Evolutionary conservation across 805 yeast genomes (phyloP).

Genomic region (Candida taoyuanica): DNA sequence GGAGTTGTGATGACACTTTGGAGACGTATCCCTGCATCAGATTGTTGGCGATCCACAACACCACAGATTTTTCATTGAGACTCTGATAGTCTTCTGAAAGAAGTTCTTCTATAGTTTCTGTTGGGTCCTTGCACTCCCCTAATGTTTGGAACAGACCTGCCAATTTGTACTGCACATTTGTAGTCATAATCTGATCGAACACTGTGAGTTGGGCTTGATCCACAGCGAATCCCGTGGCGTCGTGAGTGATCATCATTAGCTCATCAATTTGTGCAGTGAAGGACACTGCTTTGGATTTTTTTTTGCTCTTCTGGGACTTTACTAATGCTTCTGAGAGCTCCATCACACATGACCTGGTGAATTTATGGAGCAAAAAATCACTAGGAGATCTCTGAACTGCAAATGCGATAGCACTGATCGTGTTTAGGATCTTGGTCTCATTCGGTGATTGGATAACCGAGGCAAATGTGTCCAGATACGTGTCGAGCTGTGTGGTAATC

Average conservation of each 20-base stretch:
- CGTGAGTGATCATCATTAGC: slow-evolving; percentile 21
- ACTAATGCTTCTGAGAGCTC: slow-evolving; percentile 21
- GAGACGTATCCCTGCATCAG: slow-evolving; percentile 26
- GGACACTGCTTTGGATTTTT: slow-evolving; percentile 10
- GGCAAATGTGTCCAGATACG: slow-evolving; percentile 15
- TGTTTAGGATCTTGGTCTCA: slow-evolving; percentile 20
- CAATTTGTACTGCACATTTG: slow-evolving; percentile 20
- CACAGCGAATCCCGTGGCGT: slow-evolving; percentile 3
- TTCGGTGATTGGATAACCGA: slow-evolving; percentile 25
- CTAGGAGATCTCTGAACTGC: slow-evolving; percentile 9
- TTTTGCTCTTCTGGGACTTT: slow-evolving; percentile 10
- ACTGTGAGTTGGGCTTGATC: slow-evolving; percentile 13
- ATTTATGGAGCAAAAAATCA: slow-evolving; percentile 14
- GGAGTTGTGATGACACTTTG: slow-evolving; percentile 9
- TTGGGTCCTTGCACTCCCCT: slow-evolving; percentile 19
- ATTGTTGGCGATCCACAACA: slow-evolving; percentile 37
- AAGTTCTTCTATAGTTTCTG: slow-evolving; percentile 20
- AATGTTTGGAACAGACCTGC: slow-evolving; percentile 18
- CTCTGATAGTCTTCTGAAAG: slow-evolving; percentile 18
- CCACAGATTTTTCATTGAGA: slow-evolving; percentile 22
- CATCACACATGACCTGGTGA: slow-evolving; percentile 14
- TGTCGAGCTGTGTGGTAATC: slow-evolving; percentile 16
- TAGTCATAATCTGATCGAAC: slow-evolving; percentile 22
- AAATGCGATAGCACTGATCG: slow-evolving; percentile 20
- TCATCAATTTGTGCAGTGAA: slow-evolving; percentile 9